A percentile compares a stretch with the other conserved stretches of the same genome.
phyloP scores from a whole-genome alignment of 306 rosid genomes.

The Castanea mollissima region DNA sequence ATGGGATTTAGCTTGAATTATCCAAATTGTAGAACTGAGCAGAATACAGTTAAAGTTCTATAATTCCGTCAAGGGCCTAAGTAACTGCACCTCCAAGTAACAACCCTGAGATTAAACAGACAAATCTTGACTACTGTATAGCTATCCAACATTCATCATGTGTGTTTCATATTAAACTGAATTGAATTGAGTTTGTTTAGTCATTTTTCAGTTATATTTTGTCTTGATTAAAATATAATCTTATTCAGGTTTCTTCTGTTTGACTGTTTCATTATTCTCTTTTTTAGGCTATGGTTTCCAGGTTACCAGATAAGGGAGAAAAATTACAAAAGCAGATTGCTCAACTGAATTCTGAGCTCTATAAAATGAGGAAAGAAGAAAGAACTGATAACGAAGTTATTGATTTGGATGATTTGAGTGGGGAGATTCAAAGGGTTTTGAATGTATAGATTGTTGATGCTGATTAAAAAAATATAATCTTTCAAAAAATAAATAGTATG shows the following conservation, averaged over 20 bases:
- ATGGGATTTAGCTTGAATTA: not conserved
- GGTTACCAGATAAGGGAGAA: constrained; percentile 75
- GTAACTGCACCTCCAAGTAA: not conserved
- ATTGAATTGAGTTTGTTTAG: not conserved
- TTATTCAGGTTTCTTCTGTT: not conserved
- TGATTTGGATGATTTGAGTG: constrained; percentile 58
- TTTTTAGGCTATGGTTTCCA: constrained; percentile 62
- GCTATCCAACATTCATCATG: not conserved
- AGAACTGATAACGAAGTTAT: constrained; percentile 27
- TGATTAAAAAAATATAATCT: not conserved
- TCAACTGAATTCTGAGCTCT: constrained; percentile 52
- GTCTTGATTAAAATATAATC: not conserved
- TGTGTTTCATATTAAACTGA: not conserved
- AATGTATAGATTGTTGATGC: constrained; percentile 44
- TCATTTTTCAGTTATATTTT: not conserved
- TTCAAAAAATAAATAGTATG: not conserved
- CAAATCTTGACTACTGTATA: not conserved
- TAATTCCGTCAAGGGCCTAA: too few species aligned
- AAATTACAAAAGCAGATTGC: constrained; percentile 51
- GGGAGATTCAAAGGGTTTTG: constrained; percentile 46
- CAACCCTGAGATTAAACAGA: not conserved
- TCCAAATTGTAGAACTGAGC: too few species aligned
- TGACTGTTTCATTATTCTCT: not conserved
- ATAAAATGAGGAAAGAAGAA: constrained; percentile 28
- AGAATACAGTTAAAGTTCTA: not conserved